Conservation (phyloP, 441 rosid genomes). For the Corymbia citriodora region DNA sequence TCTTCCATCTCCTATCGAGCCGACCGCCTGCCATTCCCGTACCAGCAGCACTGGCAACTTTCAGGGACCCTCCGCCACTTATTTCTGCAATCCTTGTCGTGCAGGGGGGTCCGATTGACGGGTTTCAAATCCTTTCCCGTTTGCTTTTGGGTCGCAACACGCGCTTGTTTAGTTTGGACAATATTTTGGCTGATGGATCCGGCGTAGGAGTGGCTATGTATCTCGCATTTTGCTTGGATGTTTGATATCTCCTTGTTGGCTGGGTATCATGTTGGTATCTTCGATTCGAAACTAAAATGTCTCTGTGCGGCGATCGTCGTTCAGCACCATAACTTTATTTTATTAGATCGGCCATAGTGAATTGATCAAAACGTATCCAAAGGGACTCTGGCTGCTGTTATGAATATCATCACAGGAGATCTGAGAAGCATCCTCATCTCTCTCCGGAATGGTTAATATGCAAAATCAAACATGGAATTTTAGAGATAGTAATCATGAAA, state of each 20-base stretch:
- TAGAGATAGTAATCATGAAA: neutral
- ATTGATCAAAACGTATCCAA: neutral
- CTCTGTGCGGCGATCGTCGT: rapidly evolving
- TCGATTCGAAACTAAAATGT: neutral
- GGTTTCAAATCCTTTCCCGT: neutral
- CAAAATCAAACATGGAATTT: neutral
- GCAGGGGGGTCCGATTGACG: neutral
- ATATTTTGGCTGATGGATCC: neutral
- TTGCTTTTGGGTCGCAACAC: neutral
- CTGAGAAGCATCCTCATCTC: neutral
- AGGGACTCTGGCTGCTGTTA: neutral
- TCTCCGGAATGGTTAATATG: neutral
- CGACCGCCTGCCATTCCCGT: neutral
- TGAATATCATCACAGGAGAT: neutral
- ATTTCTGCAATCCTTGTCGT: neutral
- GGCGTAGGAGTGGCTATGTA: neutral
- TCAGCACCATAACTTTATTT: neutral
- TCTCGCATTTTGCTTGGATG: neutral
- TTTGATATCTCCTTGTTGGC: neutral
- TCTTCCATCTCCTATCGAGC: neutral
- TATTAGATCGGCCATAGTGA: neutral
- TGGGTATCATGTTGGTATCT: rapidly evolving
- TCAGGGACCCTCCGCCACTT: neutral
- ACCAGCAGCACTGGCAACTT: neutral
- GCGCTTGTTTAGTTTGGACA: neutral